Conservation (phyloP, 495 filamentous ascomycete species). For the Neurospora tetraspora region DNA sequence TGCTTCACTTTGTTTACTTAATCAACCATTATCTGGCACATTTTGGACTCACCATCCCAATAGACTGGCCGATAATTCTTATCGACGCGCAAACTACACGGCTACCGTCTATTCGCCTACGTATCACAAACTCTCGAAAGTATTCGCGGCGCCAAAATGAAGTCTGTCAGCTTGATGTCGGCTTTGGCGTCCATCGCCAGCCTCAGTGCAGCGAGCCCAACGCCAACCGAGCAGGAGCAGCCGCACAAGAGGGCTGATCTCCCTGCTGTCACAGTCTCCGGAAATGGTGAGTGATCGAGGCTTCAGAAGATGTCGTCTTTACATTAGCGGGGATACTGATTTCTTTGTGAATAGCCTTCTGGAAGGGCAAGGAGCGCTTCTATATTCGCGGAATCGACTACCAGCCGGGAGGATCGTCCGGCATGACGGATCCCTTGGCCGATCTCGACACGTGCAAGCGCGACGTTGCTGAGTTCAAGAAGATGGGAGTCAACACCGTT, state of each 20-base stretch:
- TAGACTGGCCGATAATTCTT: not conserved
- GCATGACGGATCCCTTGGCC: conserved; percentile 69
- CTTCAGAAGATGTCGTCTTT: not conserved
- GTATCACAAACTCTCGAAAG: not conserved
- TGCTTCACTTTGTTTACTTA: not conserved
- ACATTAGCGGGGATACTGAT: not conserved
- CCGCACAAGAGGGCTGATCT: conserved; percentile 36
- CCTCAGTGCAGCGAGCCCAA: conserved; percentile 45
- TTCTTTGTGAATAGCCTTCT: conserved; percentile 54
- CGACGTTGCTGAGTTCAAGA: conserved; percentile 74
- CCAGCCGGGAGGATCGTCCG: conserved; percentile 82
- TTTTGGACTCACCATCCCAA: not conserved
- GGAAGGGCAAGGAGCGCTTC: conserved; percentile 71
- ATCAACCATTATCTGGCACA: not conserved
- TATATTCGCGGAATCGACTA: conserved; percentile 95
- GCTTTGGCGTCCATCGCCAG: conserved; percentile 46
- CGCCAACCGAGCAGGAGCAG: conserved; percentile 47
- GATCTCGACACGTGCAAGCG: conserved; percentile 61
- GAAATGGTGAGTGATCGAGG: conserved; percentile 29
- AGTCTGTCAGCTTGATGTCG: conserved; percentile 24
- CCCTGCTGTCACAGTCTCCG: conserved; percentile 35
- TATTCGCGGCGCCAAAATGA: conserved; percentile 5
- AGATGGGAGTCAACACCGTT: conserved; percentile 82
- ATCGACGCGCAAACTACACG: not conserved
- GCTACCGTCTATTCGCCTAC: not conserved